phyloP scores from a whole-genome alignment of 495 filamentous ascomycete species.

The Cercophora newfieldiana region DNA sequence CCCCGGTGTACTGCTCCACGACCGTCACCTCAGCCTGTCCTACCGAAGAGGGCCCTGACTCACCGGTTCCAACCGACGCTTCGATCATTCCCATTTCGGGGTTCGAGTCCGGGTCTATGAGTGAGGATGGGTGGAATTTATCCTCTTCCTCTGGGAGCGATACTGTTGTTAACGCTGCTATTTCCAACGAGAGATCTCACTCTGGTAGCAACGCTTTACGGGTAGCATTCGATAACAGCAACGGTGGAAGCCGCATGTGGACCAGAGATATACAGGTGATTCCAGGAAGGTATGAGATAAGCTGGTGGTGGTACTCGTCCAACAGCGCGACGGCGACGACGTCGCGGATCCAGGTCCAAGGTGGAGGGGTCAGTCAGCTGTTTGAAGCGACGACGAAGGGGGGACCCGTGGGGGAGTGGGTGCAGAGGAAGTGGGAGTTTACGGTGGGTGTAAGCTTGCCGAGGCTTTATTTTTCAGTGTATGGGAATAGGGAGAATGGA shows the following conservation, averaged over 20 bases:
- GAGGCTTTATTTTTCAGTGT: constrained; percentile 1
- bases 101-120: neutral
- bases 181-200: neutral
- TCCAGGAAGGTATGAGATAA: neutral
- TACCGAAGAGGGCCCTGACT: neutral
- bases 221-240: neutral
- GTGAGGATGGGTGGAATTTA: too few species aligned
- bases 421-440: neutral
- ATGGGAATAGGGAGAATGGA: constrained; percentile 1
- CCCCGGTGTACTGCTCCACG: neutral
- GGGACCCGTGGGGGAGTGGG: constrained; percentile 2
- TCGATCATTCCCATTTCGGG: neutral
- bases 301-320: constrained; percentile 1
- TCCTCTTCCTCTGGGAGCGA: too few species aligned
- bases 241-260: neutral
- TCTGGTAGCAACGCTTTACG: neutral
- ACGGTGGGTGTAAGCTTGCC: neutral
- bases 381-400: neutral
- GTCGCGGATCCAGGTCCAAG: neutral
- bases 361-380: neutral
- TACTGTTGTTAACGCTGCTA: neutral
- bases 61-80: neutral
- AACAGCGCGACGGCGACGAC: neutral
- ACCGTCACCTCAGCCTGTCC: neutral
- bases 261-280: neutral